phyloP scores from a whole-genome alignment of 2,329 filamentous ascomycete genomes.

The Paraphoma chrysanthemicola region DNA sequence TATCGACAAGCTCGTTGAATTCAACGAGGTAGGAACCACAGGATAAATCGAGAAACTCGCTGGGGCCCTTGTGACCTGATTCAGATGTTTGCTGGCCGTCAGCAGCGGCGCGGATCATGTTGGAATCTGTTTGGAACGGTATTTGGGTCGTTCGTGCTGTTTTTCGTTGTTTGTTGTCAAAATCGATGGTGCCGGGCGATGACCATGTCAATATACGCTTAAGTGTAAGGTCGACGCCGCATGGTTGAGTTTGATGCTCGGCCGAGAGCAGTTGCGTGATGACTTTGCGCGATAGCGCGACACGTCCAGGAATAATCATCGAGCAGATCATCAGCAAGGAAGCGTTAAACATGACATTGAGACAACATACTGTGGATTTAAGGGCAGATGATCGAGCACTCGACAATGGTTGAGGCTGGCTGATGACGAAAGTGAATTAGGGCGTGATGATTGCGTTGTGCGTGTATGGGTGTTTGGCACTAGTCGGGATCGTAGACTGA shows the following conservation, averaged over 20 bases:
- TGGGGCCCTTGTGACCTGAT: not conserved
- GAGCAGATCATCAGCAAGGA: not conserved
- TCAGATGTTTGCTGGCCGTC: not conserved
- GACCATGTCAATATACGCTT: conserved; percentile 23
- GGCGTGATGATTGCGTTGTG: too few relatives aligned
- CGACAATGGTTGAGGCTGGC: too few relatives aligned
- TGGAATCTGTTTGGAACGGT: not conserved
- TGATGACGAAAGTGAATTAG: too few relatives aligned
- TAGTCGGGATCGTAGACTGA: too few relatives aligned
- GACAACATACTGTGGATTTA: too few relatives aligned
- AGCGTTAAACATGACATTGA: not conserved
- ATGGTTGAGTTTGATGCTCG: conserved; percentile 20
- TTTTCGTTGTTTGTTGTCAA: conserved; percentile 6
- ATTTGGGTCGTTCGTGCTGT: conserved; percentile 3
- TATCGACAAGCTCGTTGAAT: conserved; percentile 51
- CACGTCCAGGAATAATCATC: conserved; percentile 17
- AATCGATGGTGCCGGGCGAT: conserved; percentile 11
- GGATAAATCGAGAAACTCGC: not conserved
- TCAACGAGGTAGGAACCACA: conserved; percentile 48
- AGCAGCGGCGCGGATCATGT: not conserved
- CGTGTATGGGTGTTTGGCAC: too few relatives aligned
- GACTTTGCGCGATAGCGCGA: conserved; percentile 5
- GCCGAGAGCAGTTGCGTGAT: conserved; percentile 7
- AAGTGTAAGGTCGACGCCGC: conserved; percentile 32
- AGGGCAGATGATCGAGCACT: too few relatives aligned